Evolutionary conservation across 2,329 filamentous ascomycete genomes (phyloP), one percentile per base, ranked within the genome.

Genomic region (Botrytis squamosa): DNA sequence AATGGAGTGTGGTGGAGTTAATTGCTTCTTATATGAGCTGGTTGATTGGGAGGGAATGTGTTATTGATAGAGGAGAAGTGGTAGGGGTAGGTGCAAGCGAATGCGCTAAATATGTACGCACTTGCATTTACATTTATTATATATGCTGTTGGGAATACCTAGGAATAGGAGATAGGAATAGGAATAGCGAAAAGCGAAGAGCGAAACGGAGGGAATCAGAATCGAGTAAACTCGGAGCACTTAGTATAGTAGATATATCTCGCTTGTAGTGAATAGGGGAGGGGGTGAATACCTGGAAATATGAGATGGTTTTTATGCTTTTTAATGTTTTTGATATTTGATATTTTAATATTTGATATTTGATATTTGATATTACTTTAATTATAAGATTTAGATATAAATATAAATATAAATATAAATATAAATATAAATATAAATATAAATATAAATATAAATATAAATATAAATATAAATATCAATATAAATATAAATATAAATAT

Each of bases 11-110:
- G 49, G 49, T 68, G 65, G 65, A 57, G 46, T 68, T 57, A 42
- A 57, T 68, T 68, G 65, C 65, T 68, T 68, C 18, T 55, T 55
- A 42, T 29, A 42, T n/a, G 52, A 22, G 49, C 65, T 68, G 65
- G 46, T 36, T 57, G n/a, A 25, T 38, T 57, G 65, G 46, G 36
- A 55, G 65, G 46, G 36, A 55, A 29, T 20, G 25, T 68, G 18
- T 20, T 16, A 20, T n/a, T 20, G n/a, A 29, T n/a, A 42, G 18
- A 64, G 40, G 62, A 59, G 55, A n/a, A 62, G 57, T 18, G 25
- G 44, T 22, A 46, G 22, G 49, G 49, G 49, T 5, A 36, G 55
- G 55, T 20, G 55, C 16, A 25, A 44, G 40, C 16, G 14, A 44
- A 9, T 20, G n/a, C n/a, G 42, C 16, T 42, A 63, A 25, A 64